Conservation (phyloP, 169 alveolate genomes). For the Cyclospora cayetanensis region DNA sequence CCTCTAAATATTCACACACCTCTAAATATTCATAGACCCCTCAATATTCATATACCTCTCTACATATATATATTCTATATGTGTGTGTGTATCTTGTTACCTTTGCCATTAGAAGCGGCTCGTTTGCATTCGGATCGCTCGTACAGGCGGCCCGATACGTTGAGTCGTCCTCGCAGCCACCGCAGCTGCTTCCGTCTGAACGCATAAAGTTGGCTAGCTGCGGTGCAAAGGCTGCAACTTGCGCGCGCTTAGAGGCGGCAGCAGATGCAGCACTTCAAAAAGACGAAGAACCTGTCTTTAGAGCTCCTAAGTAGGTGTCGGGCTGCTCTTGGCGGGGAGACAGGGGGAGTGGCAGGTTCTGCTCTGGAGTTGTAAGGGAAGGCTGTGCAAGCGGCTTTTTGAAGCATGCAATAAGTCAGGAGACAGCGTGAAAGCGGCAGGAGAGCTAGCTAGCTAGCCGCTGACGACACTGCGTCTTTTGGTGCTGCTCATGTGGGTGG, state of each 20-base stretch:
- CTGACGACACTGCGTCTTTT: background rate
- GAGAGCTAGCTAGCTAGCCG: no score
- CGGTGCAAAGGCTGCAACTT: constrained; percentile 66
- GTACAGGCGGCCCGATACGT: background rate
- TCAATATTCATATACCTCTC: background rate
- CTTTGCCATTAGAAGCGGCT: background rate
- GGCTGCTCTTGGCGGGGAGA: no score
- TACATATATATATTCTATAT: background rate
- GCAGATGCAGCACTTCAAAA: background rate
- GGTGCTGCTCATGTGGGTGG: no score
- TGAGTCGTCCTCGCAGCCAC: background rate
- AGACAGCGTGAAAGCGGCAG: no score
- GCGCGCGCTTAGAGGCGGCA: constrained; percentile 16
- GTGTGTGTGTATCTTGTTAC: background rate
- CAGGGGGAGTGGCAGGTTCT: no score
- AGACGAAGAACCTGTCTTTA: background rate
- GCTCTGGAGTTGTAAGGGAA: no score
- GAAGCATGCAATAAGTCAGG: no score
- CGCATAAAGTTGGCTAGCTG: background rate
- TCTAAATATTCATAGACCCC: background rate
- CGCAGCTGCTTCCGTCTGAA: background rate
- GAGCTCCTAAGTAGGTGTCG: constrained; percentile 9
- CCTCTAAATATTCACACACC: background rate
- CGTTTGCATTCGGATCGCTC: background rate
- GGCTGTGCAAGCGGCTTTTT: no score